Evolutionary conservation across 1,284 basidiomycete species (phyloP), one percentile per base, ranked within the genome.

Genomic region (Xerocomus amazonicus): DNA sequence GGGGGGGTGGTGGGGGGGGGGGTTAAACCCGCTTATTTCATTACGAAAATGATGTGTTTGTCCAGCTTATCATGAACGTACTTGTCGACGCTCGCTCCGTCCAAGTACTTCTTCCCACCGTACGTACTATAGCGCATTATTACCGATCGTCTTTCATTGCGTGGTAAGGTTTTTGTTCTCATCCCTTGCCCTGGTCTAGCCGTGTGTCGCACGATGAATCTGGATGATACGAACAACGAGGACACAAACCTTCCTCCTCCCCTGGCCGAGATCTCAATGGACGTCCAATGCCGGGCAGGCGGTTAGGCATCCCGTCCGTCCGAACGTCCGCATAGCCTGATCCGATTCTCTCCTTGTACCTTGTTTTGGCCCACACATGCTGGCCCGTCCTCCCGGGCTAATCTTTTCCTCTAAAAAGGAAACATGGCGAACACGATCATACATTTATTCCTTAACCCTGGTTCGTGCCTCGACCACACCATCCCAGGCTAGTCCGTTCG

Each of bases 261-360:
- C 37, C 23, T 19, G 12, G 35, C 17, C 10, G 35, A 10, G 17
- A 40, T 40, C 39, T 17, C 27, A 17, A 13, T 29, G 27, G 33
- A 4, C 2, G 23, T 23, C 32, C 23, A 27, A 34, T 41, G 13
- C 26, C 9, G 2, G 29, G 16, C 9, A 4, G 13, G 23, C 37
- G 45, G 27, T 47, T 27, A 34, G 37, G n/a, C 39, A 17, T 32
- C 5, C 17, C 29, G 12, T 33, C 13, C 29, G n/a, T 39, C 23
- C 2, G 43, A 19, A 36, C 16, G 14, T 41, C 31, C 23, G 10
- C 27, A 17, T 23, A 13, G n/a, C 6, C 14, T 35, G 39, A 19
- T 36, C 46, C 27, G 40, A 43, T 36, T 10, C 28, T 34, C 47
- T 33, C 47, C 40, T 48, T 42, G 47, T 42, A 34, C 47, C 47